Conservation (phyloP, 768 basidiomycete genomes). For the Rhizopogon vinicolor region DNA sequence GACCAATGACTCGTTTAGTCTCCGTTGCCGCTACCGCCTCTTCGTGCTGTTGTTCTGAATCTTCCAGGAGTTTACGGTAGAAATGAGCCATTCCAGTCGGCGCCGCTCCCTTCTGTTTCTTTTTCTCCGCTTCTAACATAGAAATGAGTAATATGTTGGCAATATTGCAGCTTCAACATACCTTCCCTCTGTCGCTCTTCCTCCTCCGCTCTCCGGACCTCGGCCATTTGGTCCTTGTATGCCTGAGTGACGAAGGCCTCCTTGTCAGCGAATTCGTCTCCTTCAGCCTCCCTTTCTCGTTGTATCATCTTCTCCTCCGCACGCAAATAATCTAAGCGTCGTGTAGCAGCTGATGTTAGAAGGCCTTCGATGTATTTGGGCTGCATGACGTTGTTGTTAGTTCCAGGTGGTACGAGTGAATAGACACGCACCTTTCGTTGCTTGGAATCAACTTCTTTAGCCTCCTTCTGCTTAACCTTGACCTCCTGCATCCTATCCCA, state of each 20-base stretch:
- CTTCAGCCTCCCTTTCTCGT: slow-evolving; percentile 86
- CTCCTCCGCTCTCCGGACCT: slow-evolving; percentile 85
- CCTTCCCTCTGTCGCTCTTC: slow-evolving; percentile 90
- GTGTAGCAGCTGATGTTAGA: slow-evolving; percentile 76
- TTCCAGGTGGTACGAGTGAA: not conserved
- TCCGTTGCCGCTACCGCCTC: slow-evolving; percentile 77
- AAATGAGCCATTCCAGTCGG: slow-evolving; percentile 84
- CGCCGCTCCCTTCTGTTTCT: slow-evolving; percentile 48
- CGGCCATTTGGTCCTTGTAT: slow-evolving; percentile 95
- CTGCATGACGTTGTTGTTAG: slow-evolving; percentile 33
- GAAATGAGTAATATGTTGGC: not conserved
- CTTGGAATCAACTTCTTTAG: slow-evolving; percentile 69
- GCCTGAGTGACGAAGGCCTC: slow-evolving; percentile 97
- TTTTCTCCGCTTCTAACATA: slow-evolving; percentile 48
- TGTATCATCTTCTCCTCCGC: slow-evolving; percentile 99
- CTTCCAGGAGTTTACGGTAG: slow-evolving; percentile 73
- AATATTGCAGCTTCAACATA: slow-evolving; percentile 27
- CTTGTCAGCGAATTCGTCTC: slow-evolving; percentile 91
- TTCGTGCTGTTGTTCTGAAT: slow-evolving; percentile 78
- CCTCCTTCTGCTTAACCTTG: slow-evolving; percentile 67
- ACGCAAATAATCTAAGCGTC: slow-evolving; percentile 81
- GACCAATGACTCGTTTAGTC: slow-evolving; percentile 53
- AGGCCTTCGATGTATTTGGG: slow-evolving; percentile 91
- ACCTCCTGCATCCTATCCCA: slow-evolving; percentile 95
- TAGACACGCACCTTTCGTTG: slow-evolving; percentile 65